Evolutionary conservation across 306 rosid genomes (phyloP), one percentile per base, ranked within the genome.

Genomic region (Prunus mira): DNA sequence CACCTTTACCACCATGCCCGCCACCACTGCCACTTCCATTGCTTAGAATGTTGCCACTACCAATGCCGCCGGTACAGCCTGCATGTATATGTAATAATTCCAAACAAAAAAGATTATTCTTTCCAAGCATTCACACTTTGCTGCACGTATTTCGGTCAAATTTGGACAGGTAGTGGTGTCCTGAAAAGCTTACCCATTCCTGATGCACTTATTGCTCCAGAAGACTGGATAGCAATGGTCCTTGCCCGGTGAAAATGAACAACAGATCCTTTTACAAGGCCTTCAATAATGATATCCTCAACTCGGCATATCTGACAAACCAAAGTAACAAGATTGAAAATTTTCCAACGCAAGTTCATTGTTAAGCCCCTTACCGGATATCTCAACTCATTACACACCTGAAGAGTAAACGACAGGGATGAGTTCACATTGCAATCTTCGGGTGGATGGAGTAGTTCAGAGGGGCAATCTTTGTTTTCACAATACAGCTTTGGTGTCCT

Each of bases 351-450:
- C 41, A 69, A 28, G 67, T 52, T 69, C 47, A 73, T 65, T 63
- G 62, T 52, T 73, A 78, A 71, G 72, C 71, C 51, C 67, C 73
- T 65, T 65, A 78, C 58, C 34, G 61, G 25, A 46, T 66, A 54
- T 22, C 41, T 34, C 78, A 82, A 83, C 76, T 69, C 47, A 51
- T 60, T 46, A 69, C 76, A 54, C 76, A 96, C 99, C 98, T 92
- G 98, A 80, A 96, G 93, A 10, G 99, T 96, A 87, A 96, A 96
- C 75, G 99, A 81, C 71, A 96, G 76, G 24, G 99, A 96, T 68
- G 99, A 82, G 80, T 96, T 96, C 83, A 96, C 98, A 75, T 92
- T 96, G 88, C 99, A 96, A 87, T 96, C 99, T 83, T 96, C 98
- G 45, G 99, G 99, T 43, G 99, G 99, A 74, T 86, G 90, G 75